A percentile compares a stretch with the other conserved stretches of the same genome.
These are phyloP conservation scores for Diplodia scrobiculata DNA, from an alignment of 2,329 filamentous ascomycete species.

Conservation along the genomic window DNA sequence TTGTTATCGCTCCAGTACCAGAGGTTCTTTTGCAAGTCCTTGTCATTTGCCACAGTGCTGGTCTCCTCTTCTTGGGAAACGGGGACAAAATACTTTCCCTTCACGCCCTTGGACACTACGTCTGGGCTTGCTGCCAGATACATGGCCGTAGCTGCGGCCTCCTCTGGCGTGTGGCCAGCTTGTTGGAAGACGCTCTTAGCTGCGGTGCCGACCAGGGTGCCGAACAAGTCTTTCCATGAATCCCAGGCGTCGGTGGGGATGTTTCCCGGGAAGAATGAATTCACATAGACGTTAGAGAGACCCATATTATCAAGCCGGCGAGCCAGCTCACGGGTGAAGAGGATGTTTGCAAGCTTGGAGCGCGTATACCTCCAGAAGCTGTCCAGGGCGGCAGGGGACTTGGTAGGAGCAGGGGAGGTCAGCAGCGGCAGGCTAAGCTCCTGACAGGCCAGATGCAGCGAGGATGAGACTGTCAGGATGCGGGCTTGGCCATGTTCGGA, in stretches of 20 bases:
- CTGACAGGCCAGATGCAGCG: conserved; percentile 37
- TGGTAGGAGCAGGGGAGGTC: conserved; percentile 33
- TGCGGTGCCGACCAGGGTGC: conserved; percentile 33
- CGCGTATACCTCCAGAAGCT: conserved; percentile 40
- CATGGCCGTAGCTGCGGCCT: conserved; percentile 40
- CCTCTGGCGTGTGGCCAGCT: conserved; percentile 36
- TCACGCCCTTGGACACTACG: conserved; percentile 33
- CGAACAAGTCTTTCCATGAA: conserved; percentile 38
- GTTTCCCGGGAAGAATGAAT: conserved; percentile 42
- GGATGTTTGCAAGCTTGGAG: conserved; percentile 42
- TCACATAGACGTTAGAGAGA: conserved; percentile 38
- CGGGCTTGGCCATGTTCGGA: conserved; percentile 27
- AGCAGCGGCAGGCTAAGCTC: conserved; percentile 36
- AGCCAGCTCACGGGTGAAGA: conserved; percentile 40
- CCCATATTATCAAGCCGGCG: conserved; percentile 33
- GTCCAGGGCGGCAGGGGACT: conserved; percentile 34
- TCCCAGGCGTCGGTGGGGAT: conserved; percentile 41
- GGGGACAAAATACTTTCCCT: conserved; percentile 46
- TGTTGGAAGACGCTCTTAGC: conserved; percentile 34
- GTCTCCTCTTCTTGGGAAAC: conserved; percentile 38
- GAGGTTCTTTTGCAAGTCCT: conserved; percentile 38
- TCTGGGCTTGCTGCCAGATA: conserved; percentile 38
- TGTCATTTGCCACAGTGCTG: conserved; percentile 38
- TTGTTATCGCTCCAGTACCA: conserved; percentile 41
- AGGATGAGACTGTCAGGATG: conserved; percentile 35